A percentile compares a stretch with the other conserved stretches of the same genome.
Evolutionary conservation across 371 early-diverging fungal species (phyloP).

Genomic region (Mortierella sp.): DNA sequence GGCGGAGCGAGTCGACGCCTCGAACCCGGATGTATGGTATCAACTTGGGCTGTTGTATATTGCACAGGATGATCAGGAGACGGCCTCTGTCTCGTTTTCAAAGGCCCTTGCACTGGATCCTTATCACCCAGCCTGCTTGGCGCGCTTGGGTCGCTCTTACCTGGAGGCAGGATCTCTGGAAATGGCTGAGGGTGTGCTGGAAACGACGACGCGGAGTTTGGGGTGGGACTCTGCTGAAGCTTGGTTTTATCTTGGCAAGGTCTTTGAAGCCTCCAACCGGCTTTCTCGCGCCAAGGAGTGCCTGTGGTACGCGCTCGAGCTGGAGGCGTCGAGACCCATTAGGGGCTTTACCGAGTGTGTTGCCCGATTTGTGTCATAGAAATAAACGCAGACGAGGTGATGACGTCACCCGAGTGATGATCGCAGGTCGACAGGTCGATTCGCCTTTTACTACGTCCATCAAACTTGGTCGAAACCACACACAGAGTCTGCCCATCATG

Average conservation of each 20-base stretch:
- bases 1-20: conserved; percentile 68
- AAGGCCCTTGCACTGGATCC: conserved; percentile 66
- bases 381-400: neutral
- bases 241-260: conserved; percentile 70
- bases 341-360: conserved; percentile 61
- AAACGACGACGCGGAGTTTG: conserved; percentile 61
- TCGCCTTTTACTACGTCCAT: neutral
- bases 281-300: conserved; percentile 71
- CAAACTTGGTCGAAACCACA: no score
- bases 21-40: conserved; percentile 72
- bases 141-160: conserved; percentile 62
- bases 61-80: conserved; percentile 56
- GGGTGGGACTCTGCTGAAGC: conserved; percentile 77
- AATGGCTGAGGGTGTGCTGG: conserved; percentile 69
- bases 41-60: conserved; percentile 64
- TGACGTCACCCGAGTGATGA: neutral
- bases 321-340: conserved; percentile 73
- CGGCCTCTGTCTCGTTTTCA: conserved; percentile 63
- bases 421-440: no score
- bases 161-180: conserved; percentile 58
- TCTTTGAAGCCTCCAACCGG: conserved; percentile 66
- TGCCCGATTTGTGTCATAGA: conserved; percentile 13
- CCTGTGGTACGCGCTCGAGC: conserved; percentile 77
- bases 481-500: conserved; percentile 25
- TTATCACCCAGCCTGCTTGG: conserved; percentile 57